Conservation (phyloP, 768 basidiomycete species). For the Termitomyces sp. region DNA sequence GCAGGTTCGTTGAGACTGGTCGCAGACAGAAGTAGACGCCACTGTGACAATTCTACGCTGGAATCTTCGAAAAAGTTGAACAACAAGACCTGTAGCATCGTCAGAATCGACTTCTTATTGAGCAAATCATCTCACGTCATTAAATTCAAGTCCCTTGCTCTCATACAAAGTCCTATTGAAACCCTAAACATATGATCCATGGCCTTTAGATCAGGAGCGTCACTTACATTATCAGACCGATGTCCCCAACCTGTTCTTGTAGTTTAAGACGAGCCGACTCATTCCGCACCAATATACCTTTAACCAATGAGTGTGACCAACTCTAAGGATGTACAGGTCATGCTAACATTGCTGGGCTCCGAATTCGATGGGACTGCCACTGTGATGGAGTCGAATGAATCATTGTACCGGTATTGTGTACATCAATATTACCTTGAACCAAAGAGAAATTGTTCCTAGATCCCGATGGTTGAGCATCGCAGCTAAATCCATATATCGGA, state of each 20-base stretch:
- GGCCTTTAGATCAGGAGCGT: neutral
- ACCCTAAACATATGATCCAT: neutral
- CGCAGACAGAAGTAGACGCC: constrained; percentile 52
- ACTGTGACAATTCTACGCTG: constrained; percentile 38
- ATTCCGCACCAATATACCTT: constrained; percentile 69
- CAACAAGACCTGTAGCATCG: constrained; percentile 48
- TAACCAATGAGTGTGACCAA: neutral
- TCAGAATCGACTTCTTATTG: neutral
- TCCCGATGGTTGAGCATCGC: neutral
- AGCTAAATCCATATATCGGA: neutral
- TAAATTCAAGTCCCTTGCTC: constrained; percentile 64
- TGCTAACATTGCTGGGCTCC: constrained; percentile 60
- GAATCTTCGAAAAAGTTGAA: constrained; percentile 77
- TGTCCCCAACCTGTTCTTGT: constrained; percentile 45
- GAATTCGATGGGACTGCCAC: constrained; percentile 47
- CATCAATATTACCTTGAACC: constrained; percentile 33
- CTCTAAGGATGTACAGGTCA: neutral
- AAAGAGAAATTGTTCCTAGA: constrained; percentile 53
- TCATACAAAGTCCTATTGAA: constrained; percentile 47
- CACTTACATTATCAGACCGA: constrained; percentile 54
- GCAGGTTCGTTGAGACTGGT: constrained; percentile 16
- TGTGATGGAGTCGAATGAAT: constrained; percentile 12
- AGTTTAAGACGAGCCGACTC: constrained; percentile 44
- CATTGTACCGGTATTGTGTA: neutral
- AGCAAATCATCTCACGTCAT: constrained; percentile 37